Evolutionary conservation across 2,329 filamentous ascomycete genomes (phyloP).

Genomic region (Exophiala bonariae): DNA sequence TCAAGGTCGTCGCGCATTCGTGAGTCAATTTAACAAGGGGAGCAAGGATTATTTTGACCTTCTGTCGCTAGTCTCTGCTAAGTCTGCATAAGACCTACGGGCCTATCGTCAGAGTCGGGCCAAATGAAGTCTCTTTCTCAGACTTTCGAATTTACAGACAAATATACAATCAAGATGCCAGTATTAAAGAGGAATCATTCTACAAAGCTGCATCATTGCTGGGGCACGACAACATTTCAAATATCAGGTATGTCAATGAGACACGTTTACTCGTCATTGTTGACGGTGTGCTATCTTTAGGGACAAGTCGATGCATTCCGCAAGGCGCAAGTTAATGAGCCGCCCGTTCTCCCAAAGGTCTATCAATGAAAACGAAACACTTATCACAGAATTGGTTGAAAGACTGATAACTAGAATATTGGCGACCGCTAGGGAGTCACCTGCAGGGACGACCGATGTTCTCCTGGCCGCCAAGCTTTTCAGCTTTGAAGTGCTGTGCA

Average conservation of each 20-base stretch:
- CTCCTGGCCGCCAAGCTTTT: conserved; percentile 9
- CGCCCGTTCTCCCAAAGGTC: conserved; percentile 12
- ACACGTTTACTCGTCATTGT: too few species aligned
- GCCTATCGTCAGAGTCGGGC: conserved; percentile 41
- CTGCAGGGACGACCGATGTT: conserved; percentile 2
- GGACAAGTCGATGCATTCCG: conserved; percentile 10
- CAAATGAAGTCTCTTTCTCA: conserved; percentile 44
- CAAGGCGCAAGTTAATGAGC: conserved; percentile 13
- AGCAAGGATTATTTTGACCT: too few species aligned
- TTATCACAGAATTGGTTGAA: conserved; percentile 12
- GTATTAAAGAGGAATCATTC: conserved; percentile 8
- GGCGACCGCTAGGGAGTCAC: neutral
- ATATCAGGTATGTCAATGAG: too few species aligned
- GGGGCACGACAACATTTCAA: conserved; percentile 1
- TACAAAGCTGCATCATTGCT: conserved; percentile 7
- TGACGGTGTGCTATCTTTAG: neutral
- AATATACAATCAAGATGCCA: conserved; percentile 11
- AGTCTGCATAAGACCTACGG: conserved; percentile 39
- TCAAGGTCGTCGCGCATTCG: too few species aligned
- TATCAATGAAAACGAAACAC: conserved; percentile 9
- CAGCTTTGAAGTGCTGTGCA: conserved; percentile 18
- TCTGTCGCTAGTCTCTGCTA: conserved; percentile 17
- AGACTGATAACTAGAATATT: conserved; percentile 8
- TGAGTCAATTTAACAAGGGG: too few species aligned
- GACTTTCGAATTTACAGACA: conserved; percentile 20